phyloP scores from a whole-genome alignment of 148 eudicot genomes.

The Vaccinium corymbosum region DNA sequence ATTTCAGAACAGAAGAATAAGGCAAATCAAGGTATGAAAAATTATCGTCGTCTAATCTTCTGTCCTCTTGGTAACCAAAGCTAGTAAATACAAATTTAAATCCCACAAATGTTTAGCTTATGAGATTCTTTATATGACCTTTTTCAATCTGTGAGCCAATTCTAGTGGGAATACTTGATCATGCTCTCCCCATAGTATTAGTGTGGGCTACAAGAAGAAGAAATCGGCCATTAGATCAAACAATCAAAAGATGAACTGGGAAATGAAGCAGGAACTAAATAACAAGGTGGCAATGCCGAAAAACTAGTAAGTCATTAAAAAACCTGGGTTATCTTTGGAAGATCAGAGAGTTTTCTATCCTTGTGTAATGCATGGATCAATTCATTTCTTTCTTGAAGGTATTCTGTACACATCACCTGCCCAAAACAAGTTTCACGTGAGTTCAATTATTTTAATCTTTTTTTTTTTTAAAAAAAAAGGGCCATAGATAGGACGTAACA shows the following conservation, averaged over 20 bases:
- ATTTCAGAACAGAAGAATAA: background rate
- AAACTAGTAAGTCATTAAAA: background rate
- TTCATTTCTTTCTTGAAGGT: constrained; percentile 3
- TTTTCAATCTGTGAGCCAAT: constrained; percentile 70
- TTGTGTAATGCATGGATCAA: constrained; percentile 45
- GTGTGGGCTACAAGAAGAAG: constrained; percentile 52
- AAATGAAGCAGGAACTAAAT: background rate
- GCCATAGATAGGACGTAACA: no score
- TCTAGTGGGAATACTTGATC: constrained; percentile 82
- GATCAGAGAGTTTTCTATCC: constrained; percentile 65
- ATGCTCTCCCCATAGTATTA: constrained; percentile 83
- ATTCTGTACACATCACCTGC: constrained; percentile 8
- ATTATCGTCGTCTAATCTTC: no score
- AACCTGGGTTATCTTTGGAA: constrained; percentile 83
- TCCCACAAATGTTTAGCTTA: background rate
- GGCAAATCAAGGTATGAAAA: background rate
- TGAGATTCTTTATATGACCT: constrained; percentile 38
- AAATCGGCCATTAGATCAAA: background rate
- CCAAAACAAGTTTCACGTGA: background rate
- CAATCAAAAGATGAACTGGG: background rate
- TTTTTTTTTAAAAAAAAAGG: no score
- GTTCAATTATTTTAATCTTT: no score
- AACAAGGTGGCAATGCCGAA: background rate
- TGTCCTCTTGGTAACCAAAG: background rate
- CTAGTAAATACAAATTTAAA: background rate